A percentile compares a stretch with the other conserved stretches of the same genome.
Conservation (phyloP, 2,329 filamentous ascomycete species). For the Verticillium nonalfalfae region DNA sequence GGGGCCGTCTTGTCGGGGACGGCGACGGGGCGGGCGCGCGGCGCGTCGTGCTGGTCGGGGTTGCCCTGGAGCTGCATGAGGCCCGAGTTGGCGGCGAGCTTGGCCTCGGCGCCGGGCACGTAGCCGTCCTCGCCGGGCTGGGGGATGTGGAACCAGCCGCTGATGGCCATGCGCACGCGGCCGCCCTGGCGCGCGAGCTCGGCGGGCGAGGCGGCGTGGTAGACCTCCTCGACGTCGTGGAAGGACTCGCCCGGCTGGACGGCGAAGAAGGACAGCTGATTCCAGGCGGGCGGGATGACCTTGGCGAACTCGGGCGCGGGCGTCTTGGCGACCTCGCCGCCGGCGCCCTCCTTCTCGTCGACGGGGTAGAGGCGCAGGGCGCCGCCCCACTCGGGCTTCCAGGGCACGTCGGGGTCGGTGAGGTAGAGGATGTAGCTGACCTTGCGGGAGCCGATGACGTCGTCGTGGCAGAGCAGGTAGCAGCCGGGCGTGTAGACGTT, state of each 20-base stretch:
- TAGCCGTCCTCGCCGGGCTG: slow-evolving; percentile 92
- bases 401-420: slow-evolving; percentile 83
- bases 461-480: slow-evolving; percentile 93
- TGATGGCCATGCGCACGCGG: slow-evolving; percentile 92
- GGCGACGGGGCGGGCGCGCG: slow-evolving; percentile 53
- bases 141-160: slow-evolving; percentile 98
- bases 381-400: slow-evolving; percentile 89
- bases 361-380: slow-evolving; percentile 82
- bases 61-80: slow-evolving; percentile 90
- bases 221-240: slow-evolving; percentile 98
- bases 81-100: slow-evolving; percentile 81
- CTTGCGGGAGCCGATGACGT: slow-evolving; percentile 93
- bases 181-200: slow-evolving; percentile 64
- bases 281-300: slow-evolving; percentile 89
- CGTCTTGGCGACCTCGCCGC: slow-evolving; percentile 71
- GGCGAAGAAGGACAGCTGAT: slow-evolving; percentile 96
- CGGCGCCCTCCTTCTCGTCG: slow-evolving; percentile 54
- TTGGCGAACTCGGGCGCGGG: slow-evolving; percentile 73
- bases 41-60: slow-evolving; percentile 81
- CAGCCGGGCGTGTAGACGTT: slow-evolving; percentile 97
- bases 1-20: slow-evolving; percentile 14
- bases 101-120: slow-evolving; percentile 80
- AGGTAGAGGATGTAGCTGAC: slow-evolving; percentile 97
- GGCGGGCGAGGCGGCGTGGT: slow-evolving; percentile 56
- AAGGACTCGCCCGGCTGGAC: slow-evolving; percentile 98